Base-by-base conservation (phyloP, 768 basidiomycete genomes). In the Chlorophyllum brunneum region DNA sequence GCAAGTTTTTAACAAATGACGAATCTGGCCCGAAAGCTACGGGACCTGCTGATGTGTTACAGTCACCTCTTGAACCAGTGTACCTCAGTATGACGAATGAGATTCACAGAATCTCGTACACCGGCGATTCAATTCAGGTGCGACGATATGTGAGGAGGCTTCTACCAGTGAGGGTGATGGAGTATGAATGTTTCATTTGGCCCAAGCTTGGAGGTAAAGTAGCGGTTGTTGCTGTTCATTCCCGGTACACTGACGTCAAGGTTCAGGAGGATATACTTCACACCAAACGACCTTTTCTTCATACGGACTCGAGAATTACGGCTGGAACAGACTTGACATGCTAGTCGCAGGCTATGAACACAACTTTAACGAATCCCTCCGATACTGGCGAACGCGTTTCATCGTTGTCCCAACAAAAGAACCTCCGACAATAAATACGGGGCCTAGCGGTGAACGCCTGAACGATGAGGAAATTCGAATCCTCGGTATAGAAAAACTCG, bases 31-130 rank as follows among this genome's bases (percentile, higher is more conserved):
- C 81, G 2, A 80, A 78, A 59, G 83, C 83, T 2, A 62, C 64
- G 33, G 87, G 88, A 3, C 82, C 86, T 1, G 80, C 86, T 2
- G 83, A 85, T 39, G 79, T 87, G 45, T 71, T 86, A 59, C 71
- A 69, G 42, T 76, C 77, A 0, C 78, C 84, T 34, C 67, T 67
- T 33, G 82, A 87, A 45, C 86, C 93, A 1, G 85, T 97, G 5
- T 98, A 88, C 70, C 76, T 98, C 48, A 92, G 92, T 59, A 94
- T 95, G 82, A 87, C 86, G 64, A 95, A 98, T 64, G 92, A 95
- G 67, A 92, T 98, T 37, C 95, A 98, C 67, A 78, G 88, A 22
- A 85, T 99, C 55, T 85, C 87, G 36, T 98, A 94, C 61, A 90
- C 86, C 39, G 89, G 90, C n/a, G 88, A 94, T 60, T 79, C 83